A percentile compares a stretch with the other conserved stretches of the same genome.
These are phyloP conservation scores for Chytriomyces hyalinus DNA, from an alignment of 192 early-diverging fungal species.

Conservation along the genomic window DNA sequence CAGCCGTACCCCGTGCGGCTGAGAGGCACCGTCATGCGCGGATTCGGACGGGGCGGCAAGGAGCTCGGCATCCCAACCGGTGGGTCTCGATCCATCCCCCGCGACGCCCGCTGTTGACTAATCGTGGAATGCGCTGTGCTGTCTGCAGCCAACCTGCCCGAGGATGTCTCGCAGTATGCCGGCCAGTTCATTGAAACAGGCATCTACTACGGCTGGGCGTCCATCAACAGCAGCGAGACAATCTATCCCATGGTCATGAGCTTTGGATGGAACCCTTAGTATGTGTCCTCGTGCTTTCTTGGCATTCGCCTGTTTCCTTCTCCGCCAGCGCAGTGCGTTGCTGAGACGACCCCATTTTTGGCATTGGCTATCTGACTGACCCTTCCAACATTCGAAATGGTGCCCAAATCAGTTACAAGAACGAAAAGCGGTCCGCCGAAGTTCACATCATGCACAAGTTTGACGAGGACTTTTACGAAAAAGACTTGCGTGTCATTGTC, in stretches of 20 bases:
- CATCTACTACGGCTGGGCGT: constrained; percentile 96
- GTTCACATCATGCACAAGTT: constrained; percentile 95
- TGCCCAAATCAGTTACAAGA: constrained; percentile 68
- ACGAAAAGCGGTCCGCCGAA: constrained; percentile 94
- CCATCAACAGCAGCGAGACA: constrained; percentile 58
- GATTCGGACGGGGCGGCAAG: constrained; percentile 95
- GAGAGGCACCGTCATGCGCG: constrained; percentile 80
- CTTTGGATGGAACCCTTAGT: constrained; percentile 97
- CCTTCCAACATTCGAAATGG: no score
- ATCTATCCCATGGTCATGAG: constrained; percentile 99
- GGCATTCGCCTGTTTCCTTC: not conserved
- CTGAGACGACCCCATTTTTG: not conserved
- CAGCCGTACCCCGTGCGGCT: constrained; percentile 78
- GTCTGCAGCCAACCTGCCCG: constrained; percentile 84
- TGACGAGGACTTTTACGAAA: constrained; percentile 88
- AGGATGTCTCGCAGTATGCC: constrained; percentile 70
- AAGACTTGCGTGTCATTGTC: constrained; percentile 80
- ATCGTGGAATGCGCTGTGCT: not conserved
- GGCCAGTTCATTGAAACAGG: constrained; percentile 75
- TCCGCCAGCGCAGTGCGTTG: not conserved
- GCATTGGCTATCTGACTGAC: not conserved
- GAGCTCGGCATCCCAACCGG: constrained; percentile 97
- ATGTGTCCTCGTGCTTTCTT: constrained; percentile 1
- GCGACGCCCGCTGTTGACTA: not conserved
- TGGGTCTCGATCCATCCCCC: constrained; percentile 46